A percentile compares a stretch with the other conserved stretches of the same genome.
Conservation (phyloP, 2,329 filamentous ascomycete species). For the Aspergillus thermomutatus region DNA sequence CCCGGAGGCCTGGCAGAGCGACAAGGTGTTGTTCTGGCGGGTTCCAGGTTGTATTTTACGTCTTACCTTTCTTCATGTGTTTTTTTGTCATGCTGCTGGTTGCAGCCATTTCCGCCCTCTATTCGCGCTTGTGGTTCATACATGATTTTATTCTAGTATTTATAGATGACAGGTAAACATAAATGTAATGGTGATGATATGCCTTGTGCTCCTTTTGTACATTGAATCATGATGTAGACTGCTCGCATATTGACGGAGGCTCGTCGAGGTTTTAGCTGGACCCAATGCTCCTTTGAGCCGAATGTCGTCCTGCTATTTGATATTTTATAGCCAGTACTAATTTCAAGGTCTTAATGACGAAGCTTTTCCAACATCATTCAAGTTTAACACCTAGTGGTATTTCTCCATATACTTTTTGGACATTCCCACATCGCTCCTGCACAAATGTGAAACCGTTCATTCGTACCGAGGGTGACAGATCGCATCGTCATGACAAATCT, state of each 20-base stretch:
- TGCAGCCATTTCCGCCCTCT: slow-evolving; percentile 5
- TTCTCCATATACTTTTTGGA: no score
- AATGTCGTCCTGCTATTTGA: not conserved
- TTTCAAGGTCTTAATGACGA: not conserved
- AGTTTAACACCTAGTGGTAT: no score
- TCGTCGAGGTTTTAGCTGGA: not conserved
- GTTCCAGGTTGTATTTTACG: slow-evolving; percentile 21
- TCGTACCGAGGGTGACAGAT: not conserved
- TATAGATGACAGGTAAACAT: slow-evolving; percentile 16
- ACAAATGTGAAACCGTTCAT: no score
- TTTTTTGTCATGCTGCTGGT: slow-evolving; percentile 14
- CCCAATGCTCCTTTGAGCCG: not conserved
- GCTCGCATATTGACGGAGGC: not conserved
- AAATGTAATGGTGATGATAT: slow-evolving; percentile 20
- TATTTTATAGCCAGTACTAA: not conserved
- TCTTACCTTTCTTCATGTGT: slow-evolving; percentile 3
- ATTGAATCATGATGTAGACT: not conserved
- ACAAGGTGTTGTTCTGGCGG: not conserved
- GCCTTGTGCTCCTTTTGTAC: slow-evolving; percentile 1
- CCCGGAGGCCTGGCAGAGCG: slow-evolving; percentile 5
- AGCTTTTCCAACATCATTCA: not conserved
- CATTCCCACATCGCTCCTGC: no score
- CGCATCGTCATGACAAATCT: not conserved
- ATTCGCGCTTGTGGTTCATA: slow-evolving; percentile 7
- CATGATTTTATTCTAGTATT: slow-evolving; percentile 12